phyloP scores from a whole-genome alignment of 2,329 filamentous ascomycete species.

The Calonectria pauciramosa region DNA sequence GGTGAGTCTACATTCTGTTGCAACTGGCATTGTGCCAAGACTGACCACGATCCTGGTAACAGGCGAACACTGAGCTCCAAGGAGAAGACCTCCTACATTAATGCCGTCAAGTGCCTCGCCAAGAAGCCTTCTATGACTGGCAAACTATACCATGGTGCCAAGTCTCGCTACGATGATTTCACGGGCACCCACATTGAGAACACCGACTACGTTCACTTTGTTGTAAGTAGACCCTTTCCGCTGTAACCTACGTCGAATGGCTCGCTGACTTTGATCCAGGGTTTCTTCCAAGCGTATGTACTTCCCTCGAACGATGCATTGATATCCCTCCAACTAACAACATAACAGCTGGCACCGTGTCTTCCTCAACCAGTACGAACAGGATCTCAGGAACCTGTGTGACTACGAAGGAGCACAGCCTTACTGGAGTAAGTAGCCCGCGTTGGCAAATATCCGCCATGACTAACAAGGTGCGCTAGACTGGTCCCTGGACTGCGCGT shows the following conservation, averaged over 20 bases:
- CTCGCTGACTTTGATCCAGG: conserved; percentile 5
- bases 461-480: conserved; percentile 22
- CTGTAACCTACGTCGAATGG: background rate
- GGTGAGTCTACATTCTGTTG: conserved; percentile 18
- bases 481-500: conserved; percentile 30
- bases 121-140: conserved; percentile 31
- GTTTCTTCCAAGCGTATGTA: conserved; percentile 30
- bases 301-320: background rate
- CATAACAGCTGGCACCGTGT: conserved; percentile 31
- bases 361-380: conserved; percentile 38
- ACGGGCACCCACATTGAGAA: conserved; percentile 42
- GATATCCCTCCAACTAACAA: background rate
- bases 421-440: conserved; percentile 31
- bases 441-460: background rate
- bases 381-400: conserved; percentile 36
- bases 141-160: conserved; percentile 33
- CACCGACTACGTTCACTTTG: conserved; percentile 41
- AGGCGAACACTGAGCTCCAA: conserved; percentile 33
- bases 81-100: conserved; percentile 41
- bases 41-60: background rate
- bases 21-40: background rate
- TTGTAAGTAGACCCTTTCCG: conserved; percentile 32
- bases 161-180: conserved; percentile 45
- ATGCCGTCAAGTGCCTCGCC: conserved; percentile 41
- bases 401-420: conserved; percentile 40